Evolutionary conservation across 2,329 filamentous ascomycete species (phyloP), one percentile per base, ranked within the genome.

Genomic region (Neofusicoccum sp.): DNA sequence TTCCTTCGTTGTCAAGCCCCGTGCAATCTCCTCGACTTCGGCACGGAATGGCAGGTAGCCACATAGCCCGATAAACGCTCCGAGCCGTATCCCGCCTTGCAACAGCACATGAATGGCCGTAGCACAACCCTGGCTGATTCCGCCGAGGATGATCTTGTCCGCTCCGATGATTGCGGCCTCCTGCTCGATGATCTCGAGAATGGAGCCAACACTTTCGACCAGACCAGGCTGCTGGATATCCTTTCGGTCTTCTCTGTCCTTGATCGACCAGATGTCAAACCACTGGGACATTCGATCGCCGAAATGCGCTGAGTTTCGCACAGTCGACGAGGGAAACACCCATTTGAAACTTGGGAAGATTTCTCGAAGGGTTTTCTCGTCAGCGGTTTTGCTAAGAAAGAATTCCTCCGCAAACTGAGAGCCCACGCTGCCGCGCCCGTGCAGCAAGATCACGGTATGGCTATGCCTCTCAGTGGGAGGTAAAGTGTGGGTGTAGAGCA

Each of bases 381-480:
- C 65, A 11, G 67, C 70, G 14, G 66, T 66, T 63, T 72, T 65
- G 37, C 68, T 71, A 59, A 73, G 73, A 66, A 82, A 78, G 50
- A 82, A 69, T 60, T 82, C 78, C 9, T 47, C 44, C 0, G 75
- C 70, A 48, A 80, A 81, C 37, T 80, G 74, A 0, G 65, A n/a
- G 28, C 69, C 71, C 2, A 64, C 68, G 65, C 76, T 79, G 62
- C 77, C 79, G 33, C 77, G 71, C 5, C 79, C 79, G 54, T 83
- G 79, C 16, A 82, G 76, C 56, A 80, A 74, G 39, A 83, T 80
- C 44, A 82, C 64, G 0, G 79, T 82, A 45, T 81, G 77, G 0
- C 75, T 78, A 59, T 81, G 79, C 5, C 22, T 31, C 6, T 37
- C 22, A 3, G 44, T 47, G 3, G 64, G n/a, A n/a, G n/a, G n/a